Conservation (phyloP, 2,329 filamentous ascomycete species). For the Calonectria pauciramosa region DNA sequence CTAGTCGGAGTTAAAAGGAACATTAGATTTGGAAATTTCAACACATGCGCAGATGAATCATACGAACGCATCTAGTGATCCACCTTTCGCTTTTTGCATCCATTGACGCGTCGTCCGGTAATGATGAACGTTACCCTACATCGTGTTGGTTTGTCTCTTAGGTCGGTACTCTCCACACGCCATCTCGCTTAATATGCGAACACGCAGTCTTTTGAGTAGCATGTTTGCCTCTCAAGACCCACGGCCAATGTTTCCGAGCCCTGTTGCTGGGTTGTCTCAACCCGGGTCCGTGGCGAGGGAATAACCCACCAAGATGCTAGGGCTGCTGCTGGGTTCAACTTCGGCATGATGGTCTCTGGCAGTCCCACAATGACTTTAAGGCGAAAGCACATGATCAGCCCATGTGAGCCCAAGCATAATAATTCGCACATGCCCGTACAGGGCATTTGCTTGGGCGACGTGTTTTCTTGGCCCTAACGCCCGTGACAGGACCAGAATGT, state of each 20-base stretch:
- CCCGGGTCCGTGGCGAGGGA: conserved; percentile 18
- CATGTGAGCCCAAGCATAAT: conserved; percentile 1
- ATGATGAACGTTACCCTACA: conserved; percentile 4
- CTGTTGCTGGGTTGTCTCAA: conserved; percentile 2
- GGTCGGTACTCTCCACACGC: not conserved
- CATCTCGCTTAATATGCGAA: conserved; percentile 20
- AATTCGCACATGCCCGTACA: not conserved
- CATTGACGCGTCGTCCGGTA: not conserved
- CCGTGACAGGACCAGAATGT: conserved; percentile 16
- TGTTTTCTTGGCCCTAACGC: not conserved
- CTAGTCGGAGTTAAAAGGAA: not conserved
- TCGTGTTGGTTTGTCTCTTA: not conserved
- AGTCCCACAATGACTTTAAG: not conserved
- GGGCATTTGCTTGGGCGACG: not conserved
- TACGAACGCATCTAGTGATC: not conserved
- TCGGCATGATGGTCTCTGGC: not conserved
- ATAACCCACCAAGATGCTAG: not conserved
- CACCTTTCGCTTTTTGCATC: not conserved
- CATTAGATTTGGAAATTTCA: not conserved
- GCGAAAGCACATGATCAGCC: not conserved
- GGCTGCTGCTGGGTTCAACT: not conserved
- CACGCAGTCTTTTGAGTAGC: not conserved
- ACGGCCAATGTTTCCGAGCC: conserved; percentile 14
- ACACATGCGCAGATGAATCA: not conserved
- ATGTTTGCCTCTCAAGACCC: conserved; percentile 14